These are phyloP conservation scores for Colletotrichum sp. DNA, from an alignment of 2,329 filamentous ascomycete species.

Conservation along the genomic window DNA sequence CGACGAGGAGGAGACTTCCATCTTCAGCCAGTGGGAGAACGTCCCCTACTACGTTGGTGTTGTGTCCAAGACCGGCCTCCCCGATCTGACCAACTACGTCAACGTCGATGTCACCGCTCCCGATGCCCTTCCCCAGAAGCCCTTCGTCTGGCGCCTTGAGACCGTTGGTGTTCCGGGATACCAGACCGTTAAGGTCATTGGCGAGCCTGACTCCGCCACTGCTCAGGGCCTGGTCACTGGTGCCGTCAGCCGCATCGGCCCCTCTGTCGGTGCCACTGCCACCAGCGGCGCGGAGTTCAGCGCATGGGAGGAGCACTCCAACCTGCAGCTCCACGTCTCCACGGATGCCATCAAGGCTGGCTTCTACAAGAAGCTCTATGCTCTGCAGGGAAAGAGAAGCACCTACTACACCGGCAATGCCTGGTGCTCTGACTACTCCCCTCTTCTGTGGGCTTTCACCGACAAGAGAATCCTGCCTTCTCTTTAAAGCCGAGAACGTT, in stretches of 20 bases:
- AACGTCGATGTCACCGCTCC: conserved; percentile 21
- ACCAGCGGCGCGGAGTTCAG: conserved; percentile 1
- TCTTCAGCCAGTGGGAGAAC: conserved; percentile 25
- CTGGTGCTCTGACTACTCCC: conserved; percentile 21
- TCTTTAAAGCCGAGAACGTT: neutral
- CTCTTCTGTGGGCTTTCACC: conserved; percentile 19
- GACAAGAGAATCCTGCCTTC: conserved; percentile 11
- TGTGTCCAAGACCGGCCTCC: conserved; percentile 5
- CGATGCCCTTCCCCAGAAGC: conserved; percentile 3
- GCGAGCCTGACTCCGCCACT: conserved; percentile 7
- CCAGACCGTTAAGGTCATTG: conserved; percentile 24
- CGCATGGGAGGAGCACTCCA: neutral
- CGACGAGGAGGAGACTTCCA: conserved; percentile 20
- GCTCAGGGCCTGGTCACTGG: conserved; percentile 9
- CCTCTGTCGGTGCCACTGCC: neutral
- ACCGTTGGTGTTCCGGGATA: conserved; percentile 22
- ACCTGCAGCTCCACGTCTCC: conserved; percentile 20
- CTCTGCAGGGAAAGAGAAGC: conserved; percentile 16
- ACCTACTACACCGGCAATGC: conserved; percentile 13
- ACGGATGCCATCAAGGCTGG: conserved; percentile 11
- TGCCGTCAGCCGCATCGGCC: neutral
- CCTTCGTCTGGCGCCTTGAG: conserved; percentile 23
- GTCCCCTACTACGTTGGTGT: conserved; percentile 14
- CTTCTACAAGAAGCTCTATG: conserved; percentile 17
- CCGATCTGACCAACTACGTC: conserved; percentile 15